phyloP scores from a whole-genome alignment of 1,284 basidiomycete genomes.

The Bjerkandera adusta region DNA sequence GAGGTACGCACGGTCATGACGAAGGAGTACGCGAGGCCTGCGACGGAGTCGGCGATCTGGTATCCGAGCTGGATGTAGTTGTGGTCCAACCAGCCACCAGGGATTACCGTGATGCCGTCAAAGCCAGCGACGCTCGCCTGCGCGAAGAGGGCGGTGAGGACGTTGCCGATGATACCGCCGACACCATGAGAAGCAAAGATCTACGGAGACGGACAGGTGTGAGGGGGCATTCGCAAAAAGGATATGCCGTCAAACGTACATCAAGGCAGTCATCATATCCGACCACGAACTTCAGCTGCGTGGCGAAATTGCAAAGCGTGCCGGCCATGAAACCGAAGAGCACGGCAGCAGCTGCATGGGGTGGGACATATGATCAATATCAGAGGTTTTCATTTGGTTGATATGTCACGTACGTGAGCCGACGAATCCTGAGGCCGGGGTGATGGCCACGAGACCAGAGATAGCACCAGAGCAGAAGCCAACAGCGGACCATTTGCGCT shows the following conservation, averaged over 20 bases:
- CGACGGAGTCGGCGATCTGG: constrained; percentile 80
- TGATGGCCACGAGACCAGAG: constrained; percentile 88
- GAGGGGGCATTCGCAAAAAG: constrained; percentile 2
- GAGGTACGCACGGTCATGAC: constrained; percentile 63
- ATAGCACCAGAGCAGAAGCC: constrained; percentile 97
- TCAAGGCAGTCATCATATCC: constrained; percentile 81
- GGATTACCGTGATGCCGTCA: constrained; percentile 74
- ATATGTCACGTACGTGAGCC: constrained; percentile 61
- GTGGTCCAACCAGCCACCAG: constrained; percentile 91
- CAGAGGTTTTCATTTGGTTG: neutral
- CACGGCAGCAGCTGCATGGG: constrained; percentile 64
- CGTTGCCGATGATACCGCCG: constrained; percentile 86
- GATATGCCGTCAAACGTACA: constrained; percentile 39
- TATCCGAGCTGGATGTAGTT: constrained; percentile 83
- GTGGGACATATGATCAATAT: constrained; percentile 11
- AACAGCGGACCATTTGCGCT: constrained; percentile 91
- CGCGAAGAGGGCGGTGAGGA: constrained; percentile 88
- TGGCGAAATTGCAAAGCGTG: constrained; percentile 89
- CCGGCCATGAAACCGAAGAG: constrained; percentile 86
- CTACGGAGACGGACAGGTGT: constrained; percentile 30
- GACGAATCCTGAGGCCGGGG: constrained; percentile 89
- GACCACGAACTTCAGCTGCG: constrained; percentile 85
- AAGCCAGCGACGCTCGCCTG: constrained; percentile 82
- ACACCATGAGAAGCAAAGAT: constrained; percentile 91
- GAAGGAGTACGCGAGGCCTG: constrained; percentile 80